Percentiles rank a stretch among this genome's conserved stretches.
phyloP scores from a whole-genome alignment of 2,329 filamentous ascomycete genomes.

The Kalaharituber pfeilii region DNA sequence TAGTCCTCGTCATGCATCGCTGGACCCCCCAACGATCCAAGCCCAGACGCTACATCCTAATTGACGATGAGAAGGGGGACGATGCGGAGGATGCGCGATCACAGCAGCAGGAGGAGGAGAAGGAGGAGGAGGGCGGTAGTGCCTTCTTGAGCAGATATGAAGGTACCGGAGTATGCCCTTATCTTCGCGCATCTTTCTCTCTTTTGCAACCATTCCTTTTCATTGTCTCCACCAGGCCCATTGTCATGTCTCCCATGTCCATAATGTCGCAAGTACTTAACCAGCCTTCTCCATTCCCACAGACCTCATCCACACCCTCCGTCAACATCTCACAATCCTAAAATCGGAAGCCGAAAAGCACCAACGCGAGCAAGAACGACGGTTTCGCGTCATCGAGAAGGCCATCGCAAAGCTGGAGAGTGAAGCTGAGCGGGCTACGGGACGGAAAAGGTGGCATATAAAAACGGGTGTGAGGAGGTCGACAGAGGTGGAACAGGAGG shows the following conservation, averaged over 20 bases:
- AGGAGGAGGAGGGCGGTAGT: not conserved
- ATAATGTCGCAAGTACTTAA: not conserved
- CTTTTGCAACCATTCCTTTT: too few relatives aligned
- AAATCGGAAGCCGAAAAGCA: not conserved
- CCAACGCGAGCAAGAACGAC: too few relatives aligned
- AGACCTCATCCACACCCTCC: not conserved
- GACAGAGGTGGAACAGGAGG: not conserved
- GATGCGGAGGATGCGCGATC: not conserved
- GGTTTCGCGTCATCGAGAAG: too few relatives aligned
- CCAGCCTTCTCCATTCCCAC: not conserved
- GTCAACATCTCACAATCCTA: not conserved
- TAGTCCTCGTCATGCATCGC: too few relatives aligned
- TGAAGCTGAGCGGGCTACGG: not conserved
- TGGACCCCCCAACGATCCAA: not conserved
- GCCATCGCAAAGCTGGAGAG: not conserved
- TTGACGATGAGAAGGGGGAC: not conserved
- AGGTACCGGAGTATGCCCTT: too few relatives aligned
- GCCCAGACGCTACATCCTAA: not conserved
- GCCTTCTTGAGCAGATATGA: not conserved
- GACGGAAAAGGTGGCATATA: not conserved
- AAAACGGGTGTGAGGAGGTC: not conserved
- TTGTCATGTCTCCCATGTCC: not conserved
- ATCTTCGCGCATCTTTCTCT: too few relatives aligned
- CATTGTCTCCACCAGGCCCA: too few relatives aligned
- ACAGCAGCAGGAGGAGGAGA: not conserved